phyloP scores from a whole-genome alignment of 2,329 filamentous ascomycete species.

The Xylaria sp. region DNA sequence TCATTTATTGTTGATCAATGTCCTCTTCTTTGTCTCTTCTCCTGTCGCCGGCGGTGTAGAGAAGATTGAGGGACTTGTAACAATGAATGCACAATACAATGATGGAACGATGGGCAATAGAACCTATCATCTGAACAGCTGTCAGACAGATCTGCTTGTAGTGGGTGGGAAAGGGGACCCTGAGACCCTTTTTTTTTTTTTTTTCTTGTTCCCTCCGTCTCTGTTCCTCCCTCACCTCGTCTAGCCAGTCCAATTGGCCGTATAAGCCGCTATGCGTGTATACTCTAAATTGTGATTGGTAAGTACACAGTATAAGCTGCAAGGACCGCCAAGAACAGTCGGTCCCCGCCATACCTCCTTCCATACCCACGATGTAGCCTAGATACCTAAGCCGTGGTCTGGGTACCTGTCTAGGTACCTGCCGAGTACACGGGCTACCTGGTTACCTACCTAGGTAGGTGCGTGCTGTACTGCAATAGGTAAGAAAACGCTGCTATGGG shows the following conservation, averaged over 20 bases:
- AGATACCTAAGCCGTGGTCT: not conserved
- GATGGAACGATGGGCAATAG: not conserved
- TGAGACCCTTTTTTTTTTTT: conserved; percentile 24
- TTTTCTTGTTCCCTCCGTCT: conserved; percentile 11
- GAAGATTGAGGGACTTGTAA: not conserved
- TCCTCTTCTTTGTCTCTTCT: not conserved
- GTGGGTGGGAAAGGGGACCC: conserved; percentile 21
- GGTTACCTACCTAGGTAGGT: not conserved
- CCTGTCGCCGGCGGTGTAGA: not conserved
- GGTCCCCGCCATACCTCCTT: conserved; percentile 1
- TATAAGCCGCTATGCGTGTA: no score
- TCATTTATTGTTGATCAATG: not conserved
- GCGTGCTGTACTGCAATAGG: conserved; percentile 10
- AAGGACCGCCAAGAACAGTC: not conserved
- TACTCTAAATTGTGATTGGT: conserved; percentile 2
- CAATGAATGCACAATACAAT: not conserved
- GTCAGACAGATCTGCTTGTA: conserved; percentile 1
- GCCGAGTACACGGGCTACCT: not conserved
- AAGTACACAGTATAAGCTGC: conserved; percentile 20
- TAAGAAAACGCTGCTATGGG: conserved; percentile 13
- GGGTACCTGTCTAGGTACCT: not conserved
- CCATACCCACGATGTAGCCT: not conserved
- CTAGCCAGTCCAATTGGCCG: not conserved
- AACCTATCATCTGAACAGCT: not conserved
- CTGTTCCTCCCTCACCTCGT: conserved; percentile 1